Evolutionary conservation across 2,329 filamentous ascomycete species (phyloP).

Genomic region (Graphilbum fragrans): DNA sequence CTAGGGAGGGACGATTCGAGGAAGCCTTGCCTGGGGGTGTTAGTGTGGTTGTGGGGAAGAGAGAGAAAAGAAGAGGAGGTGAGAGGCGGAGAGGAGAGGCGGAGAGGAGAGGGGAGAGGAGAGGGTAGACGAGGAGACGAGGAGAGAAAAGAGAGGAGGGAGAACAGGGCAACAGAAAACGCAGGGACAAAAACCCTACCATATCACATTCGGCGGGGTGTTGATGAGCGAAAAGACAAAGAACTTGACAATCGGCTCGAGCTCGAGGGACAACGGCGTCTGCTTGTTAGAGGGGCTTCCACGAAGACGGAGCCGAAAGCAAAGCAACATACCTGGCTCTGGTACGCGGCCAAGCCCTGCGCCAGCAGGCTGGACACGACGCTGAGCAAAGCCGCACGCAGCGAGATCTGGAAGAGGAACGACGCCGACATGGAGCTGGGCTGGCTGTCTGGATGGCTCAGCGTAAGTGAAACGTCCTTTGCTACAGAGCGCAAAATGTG

Average conservation of each 20-base stretch:
- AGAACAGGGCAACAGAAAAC: too few species aligned
- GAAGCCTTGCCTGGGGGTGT: constrained; percentile 51
- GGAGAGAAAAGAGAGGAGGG: too few species aligned
- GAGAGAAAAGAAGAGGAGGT: background rate
- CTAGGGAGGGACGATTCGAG: constrained; percentile 57
- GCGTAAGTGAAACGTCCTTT: too few species aligned
- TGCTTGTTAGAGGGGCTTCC: constrained; percentile 16
- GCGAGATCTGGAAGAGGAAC: constrained; percentile 45
- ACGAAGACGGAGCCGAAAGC: background rate
- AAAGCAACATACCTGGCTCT: constrained; percentile 32
- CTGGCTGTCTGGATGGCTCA: too few species aligned
- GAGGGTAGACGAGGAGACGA: too few species aligned
- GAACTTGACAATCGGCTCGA: constrained; percentile 63
- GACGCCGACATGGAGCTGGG: too few species aligned
- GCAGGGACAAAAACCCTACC: too few species aligned
- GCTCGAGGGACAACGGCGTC: constrained; percentile 50
- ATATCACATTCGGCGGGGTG: constrained; percentile 74
- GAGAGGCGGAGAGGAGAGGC: background rate
- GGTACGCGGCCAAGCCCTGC: constrained; percentile 55
- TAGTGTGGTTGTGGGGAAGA: constrained; percentile 1
- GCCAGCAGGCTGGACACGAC: constrained; percentile 62
- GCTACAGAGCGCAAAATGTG: too few species aligned
- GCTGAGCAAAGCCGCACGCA: constrained; percentile 54
- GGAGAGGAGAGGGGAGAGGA: too few species aligned
- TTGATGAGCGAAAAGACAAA: constrained; percentile 59